A percentile compares a stretch with the other conserved stretches of the same genome.
These are phyloP conservation scores for Tylopilus vinaceipallidus DNA, from an alignment of 768 basidiomycete species.

Conservation along the genomic window DNA sequence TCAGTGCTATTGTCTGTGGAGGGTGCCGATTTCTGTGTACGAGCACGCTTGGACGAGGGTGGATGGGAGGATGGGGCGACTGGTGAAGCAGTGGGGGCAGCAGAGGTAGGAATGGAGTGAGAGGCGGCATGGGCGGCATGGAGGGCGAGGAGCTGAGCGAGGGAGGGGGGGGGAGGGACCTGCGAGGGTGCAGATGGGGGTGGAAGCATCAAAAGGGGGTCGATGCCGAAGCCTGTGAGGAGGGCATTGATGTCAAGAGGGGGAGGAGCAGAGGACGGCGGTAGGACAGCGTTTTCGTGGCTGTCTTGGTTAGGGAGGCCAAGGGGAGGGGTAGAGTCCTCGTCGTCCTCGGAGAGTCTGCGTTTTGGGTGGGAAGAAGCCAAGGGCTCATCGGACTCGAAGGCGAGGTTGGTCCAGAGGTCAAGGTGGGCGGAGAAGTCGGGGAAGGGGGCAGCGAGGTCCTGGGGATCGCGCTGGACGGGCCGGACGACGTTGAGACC, in stretches of 20 bases:
- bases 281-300: slow-evolving; percentile 57
- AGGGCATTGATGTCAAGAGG: slow-evolving; percentile 43
- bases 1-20: slow-evolving; percentile 19
- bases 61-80: slow-evolving; percentile 18
- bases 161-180: slow-evolving; percentile 42
- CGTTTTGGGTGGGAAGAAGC: slow-evolving; percentile 33
- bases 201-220: slow-evolving; percentile 39
- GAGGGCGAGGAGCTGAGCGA: slow-evolving; percentile 69
- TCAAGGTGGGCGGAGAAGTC: slow-evolving; percentile 78
- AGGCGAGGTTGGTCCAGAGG: slow-evolving; percentile 80
- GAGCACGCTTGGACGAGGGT: slow-evolving; percentile 47
- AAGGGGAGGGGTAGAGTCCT: slow-evolving; percentile 30
- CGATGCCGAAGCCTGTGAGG: slow-evolving; percentile 39
- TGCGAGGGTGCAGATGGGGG: slow-evolving; percentile 27
- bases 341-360: slow-evolving; percentile 34
- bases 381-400: slow-evolving; percentile 73
- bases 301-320: slow-evolving; percentile 46
- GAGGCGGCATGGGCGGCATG: slow-evolving; percentile 41
- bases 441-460: slow-evolving; percentile 63
- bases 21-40: slow-evolving; percentile 51
- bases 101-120: slow-evolving; percentile 16
- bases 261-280: slow-evolving; percentile 33
- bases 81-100: slow-evolving; percentile 14
- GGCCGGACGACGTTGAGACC: slow-evolving; percentile 81
- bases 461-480: slow-evolving; percentile 41